These are phyloP conservation scores for Teunomyces kruisii DNA, from an alignment of 805 yeast genomes.

Conservation along the genomic window DNA sequence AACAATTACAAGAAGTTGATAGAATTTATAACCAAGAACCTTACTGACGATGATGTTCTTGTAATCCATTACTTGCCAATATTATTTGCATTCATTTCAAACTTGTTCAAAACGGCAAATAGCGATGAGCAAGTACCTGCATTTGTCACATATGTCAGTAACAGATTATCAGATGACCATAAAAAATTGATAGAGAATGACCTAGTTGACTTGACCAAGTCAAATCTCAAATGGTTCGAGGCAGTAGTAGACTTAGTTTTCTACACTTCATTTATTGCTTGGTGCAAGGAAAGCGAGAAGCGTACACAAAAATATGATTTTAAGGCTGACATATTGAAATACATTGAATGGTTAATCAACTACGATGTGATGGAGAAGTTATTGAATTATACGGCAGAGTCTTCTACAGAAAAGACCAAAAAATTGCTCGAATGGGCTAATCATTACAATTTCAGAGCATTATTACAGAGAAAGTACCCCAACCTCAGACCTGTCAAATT, in stretches of 20 bases:
- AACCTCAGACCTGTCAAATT: conserved; percentile 52
- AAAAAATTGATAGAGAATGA: conserved; percentile 18
- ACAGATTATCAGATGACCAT: conserved; percentile 25
- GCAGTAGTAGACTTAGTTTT: conserved; percentile 49
- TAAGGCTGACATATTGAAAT: conserved; percentile 53
- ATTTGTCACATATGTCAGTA: conserved; percentile 42
- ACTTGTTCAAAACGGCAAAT: conserved; percentile 40
- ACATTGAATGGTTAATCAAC: conserved; percentile 57
- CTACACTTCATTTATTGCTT: conserved; percentile 56
- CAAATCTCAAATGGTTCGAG: conserved; percentile 35
- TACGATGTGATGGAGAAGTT: conserved; percentile 72
- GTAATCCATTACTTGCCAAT: conserved; percentile 65
- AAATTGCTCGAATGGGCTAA: conserved; percentile 42
- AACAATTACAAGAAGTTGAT: conserved; percentile 41
- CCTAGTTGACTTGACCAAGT: conserved; percentile 31
- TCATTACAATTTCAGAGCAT: conserved; percentile 63
- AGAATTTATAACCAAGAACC: conserved; percentile 40
- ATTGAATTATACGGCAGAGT: conserved; percentile 60
- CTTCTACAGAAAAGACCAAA: conserved; percentile 36
- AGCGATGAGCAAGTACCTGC: conserved; percentile 30
- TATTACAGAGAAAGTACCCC: conserved; percentile 68
- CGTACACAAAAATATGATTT: conserved; percentile 52
- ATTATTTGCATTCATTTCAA: conserved; percentile 45
- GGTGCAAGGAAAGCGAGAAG: conserved; percentile 57
- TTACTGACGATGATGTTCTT: conserved; percentile 63